Evolutionary conservation across 164 flowering plant genomes (phyloP), one percentile per base, ranked within the genome.

Genomic region (Vitis labrusca): DNA sequence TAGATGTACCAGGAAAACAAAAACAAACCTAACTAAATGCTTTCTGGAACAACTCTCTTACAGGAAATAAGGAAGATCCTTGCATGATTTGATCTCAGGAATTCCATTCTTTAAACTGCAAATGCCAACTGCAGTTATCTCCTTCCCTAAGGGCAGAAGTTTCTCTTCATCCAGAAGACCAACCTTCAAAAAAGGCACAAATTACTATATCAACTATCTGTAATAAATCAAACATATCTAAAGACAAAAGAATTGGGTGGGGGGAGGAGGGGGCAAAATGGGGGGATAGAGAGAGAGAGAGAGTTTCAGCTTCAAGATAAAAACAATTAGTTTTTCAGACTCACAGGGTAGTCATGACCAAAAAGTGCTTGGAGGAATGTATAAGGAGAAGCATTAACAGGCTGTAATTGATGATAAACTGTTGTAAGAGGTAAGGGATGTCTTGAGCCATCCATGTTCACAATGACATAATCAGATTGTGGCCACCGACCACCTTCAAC

Each of bases 121-220:
- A 68, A 79, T 61, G 65, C 99, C 99, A 78, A 91, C 87, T 50
- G 92, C 97, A 72, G 76, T 84, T 29, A 93, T 81, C 37, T 85
- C 87, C 85, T 90, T 89, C 65, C 96, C 98, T 4, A 85, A 30
- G 27, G 93, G 91, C 70, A 95, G 96, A 64, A 95, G 85, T 81
- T 90, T 95, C 77, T 92, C 96, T 70, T 92, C 99, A 75, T 91
- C 90, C 67, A 92, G 78, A 62, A 94, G 37, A 8, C 91, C 97
- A 76, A 94, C 89, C 97, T 94, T 79, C 56, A 69, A 68, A 74
- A 70, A 61, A 53, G 67, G 50, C 11, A 32, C 32, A 66, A 65
- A 59, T 15, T 29, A 51, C 15, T 10, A 52, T 52, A 8, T 23
- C n/a, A 56, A 10, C 17, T 19, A 47, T 19, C 51, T 16, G 14